Base-by-base conservation (phyloP, 2,329 filamentous ascomycete species). In the Teratosphaeria epicoccoides region DNA sequence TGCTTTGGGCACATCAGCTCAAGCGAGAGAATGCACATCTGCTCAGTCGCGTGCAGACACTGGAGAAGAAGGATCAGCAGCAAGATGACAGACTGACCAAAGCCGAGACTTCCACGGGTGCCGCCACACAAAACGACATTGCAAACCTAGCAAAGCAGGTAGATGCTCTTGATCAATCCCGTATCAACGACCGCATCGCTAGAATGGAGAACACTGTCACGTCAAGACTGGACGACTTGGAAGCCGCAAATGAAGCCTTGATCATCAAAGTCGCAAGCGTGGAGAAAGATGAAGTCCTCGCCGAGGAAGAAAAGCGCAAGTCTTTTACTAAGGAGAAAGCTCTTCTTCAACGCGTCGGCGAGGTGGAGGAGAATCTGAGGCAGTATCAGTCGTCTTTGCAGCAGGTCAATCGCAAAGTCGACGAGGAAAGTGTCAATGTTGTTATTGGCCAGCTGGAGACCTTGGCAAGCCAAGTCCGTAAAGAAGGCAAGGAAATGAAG, bases 1-100 rank as follows among this genome's bases (percentile, higher is more conserved):
- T 73, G 4, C 59, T 73, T 7, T 73, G 70, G 70, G 68, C 66
- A 1, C 65, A 70, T 24, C 68, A 71, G 46, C 60, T 72, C 25
- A 68, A 69, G 52, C 62, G 65, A 24, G 64, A 71, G 44, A 64
- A 73, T 52, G 57, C 54, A 3, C 57, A 62, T 45, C 60, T 73
- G 2, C 62, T 68, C 6, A 51, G 57, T 0, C 66, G 68, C 20
- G 62, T 72, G 59, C 61, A 65, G 46, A 52, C 58, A 9, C 61
- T 72, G n/a, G 68, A 71, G 58, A 24, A 49, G 12, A 46, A 25
- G 22, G 24, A 47, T 25, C 12, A 50, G 17, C 28, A 51, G 37
- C 53, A 55, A 6, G 53, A 53, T 44, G 29, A 55, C 54, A 49
- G 54, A 25, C 45, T 55, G 17, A 51, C 52, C 22, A 33, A 44